Evolutionary conservation across 805 yeast genomes (phyloP).

Genomic region (Ogataea paraovalis): DNA sequence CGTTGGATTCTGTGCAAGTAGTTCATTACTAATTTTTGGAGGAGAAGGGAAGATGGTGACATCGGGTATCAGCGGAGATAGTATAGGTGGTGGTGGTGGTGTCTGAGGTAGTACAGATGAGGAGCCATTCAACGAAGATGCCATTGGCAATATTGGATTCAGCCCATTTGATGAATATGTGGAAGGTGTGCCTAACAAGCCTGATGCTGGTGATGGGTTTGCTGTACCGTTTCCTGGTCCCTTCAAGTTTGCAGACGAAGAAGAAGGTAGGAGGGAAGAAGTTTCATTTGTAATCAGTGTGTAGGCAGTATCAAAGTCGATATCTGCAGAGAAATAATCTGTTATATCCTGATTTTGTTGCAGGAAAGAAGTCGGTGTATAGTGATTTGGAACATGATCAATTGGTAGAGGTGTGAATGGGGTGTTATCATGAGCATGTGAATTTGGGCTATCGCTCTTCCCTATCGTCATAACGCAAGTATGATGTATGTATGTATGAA

Average conservation of each 20-base stretch:
- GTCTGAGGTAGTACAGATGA: conserved; percentile 9
- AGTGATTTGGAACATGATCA: not conserved
- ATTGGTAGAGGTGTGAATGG: not conserved
- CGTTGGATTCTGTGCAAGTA: no score
- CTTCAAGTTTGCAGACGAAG: not conserved
- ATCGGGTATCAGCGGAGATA: conserved; percentile 10
- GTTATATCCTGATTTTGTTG: conserved; percentile 1
- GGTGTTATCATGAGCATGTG: not conserved
- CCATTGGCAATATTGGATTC: not conserved
- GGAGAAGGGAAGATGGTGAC: conserved; percentile 6
- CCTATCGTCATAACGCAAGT: not conserved
- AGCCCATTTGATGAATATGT: conserved; percentile 2
- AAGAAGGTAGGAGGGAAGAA: not conserved
- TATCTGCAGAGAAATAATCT: conserved; percentile 22
- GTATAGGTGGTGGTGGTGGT: conserved; percentile 5
- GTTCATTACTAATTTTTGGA: no score
- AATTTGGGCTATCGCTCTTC: not conserved
- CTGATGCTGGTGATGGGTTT: conserved; percentile 8
- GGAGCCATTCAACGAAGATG: no score
- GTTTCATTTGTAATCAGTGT: conserved; percentile 27
- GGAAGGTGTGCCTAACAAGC: not conserved
- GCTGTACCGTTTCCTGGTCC: conserved; percentile 1
- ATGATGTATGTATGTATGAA: not conserved
- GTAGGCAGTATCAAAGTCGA: conserved; percentile 36
- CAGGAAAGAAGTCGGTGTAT: not conserved